Evolutionary conservation across 2,329 filamentous ascomycete species (phyloP).

Genomic region (Xylariaceae sp.): DNA sequence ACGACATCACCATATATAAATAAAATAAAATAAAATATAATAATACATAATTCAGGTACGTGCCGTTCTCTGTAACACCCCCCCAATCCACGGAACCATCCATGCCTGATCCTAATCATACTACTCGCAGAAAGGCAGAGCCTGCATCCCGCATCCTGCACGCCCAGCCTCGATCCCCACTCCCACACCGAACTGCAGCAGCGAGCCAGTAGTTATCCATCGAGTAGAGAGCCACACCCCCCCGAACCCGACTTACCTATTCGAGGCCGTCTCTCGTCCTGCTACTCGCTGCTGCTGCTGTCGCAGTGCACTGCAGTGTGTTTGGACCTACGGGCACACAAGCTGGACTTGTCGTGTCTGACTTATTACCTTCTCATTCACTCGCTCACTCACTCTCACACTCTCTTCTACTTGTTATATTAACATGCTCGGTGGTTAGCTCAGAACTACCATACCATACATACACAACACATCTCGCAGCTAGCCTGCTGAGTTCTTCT

Average conservation of each 20-base stretch:
- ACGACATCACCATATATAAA: too few species aligned
- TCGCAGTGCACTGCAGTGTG: background rate
- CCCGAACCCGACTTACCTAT: background rate
- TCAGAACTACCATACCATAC: background rate
- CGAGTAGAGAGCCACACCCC: background rate
- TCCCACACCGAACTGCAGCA: conserved; percentile 12
- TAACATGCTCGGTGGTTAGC: background rate
- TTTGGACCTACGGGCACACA: too few species aligned
- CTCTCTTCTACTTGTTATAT: too few species aligned
- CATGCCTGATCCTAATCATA: too few species aligned
- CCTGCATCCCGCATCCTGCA: conserved; percentile 10
- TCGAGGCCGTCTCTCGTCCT: background rate
- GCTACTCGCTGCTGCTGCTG: background rate
- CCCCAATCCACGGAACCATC: too few species aligned
- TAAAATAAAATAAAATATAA: too few species aligned
- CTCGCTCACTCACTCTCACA: too few species aligned
- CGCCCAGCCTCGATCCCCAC: conserved; percentile 16
- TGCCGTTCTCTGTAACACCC: too few species aligned
- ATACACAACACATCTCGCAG: conserved; percentile 8
- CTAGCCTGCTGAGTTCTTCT: conserved; percentile 5
- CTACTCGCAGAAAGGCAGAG: too few species aligned
- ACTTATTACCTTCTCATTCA: too few species aligned
- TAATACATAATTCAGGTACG: too few species aligned
- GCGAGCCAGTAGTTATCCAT: background rate
- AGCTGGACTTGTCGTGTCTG: too few species aligned